A percentile compares a stretch with the other conserved stretches of the same genome.
Conservation (phyloP, 2,329 filamentous ascomycete species). For the Ceratocystis harringtonii region DNA sequence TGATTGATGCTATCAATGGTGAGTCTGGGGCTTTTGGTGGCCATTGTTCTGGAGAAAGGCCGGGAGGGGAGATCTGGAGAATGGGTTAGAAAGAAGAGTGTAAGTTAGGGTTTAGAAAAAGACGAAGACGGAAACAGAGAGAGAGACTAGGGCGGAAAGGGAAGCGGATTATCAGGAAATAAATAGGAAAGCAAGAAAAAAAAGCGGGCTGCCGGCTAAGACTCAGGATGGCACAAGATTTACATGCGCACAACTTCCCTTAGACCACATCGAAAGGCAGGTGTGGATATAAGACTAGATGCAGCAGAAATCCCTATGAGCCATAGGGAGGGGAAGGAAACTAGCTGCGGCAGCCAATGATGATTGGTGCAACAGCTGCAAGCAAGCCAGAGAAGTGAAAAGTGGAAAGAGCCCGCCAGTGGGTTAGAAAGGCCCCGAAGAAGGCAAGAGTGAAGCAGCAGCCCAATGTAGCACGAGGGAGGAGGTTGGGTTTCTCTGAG, state of each 20-base stretch:
- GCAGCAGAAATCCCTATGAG: background rate
- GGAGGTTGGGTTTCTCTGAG: too few species aligned
- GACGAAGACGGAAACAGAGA: background rate
- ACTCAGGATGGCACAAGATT: background rate
- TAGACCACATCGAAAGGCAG: background rate
- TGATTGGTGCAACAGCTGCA: background rate
- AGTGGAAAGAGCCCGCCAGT: background rate
- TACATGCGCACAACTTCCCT: background rate
- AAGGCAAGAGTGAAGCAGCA: background rate
- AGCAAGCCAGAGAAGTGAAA: background rate
- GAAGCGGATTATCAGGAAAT: background rate
- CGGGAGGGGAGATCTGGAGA: slow-evolving; percentile 9
- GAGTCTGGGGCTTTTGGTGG: slow-evolving; percentile 34
- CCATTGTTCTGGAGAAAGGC: slow-evolving; percentile 22
- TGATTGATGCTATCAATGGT: slow-evolving; percentile 84
- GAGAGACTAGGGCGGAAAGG: background rate
- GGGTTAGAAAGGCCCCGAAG: background rate
- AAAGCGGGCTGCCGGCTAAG: background rate
- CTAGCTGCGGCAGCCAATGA: background rate
- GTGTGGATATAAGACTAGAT: background rate
- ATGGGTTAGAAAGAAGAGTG: background rate
- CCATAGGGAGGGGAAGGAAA: background rate
- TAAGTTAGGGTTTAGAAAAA: background rate
- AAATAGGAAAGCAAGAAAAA: background rate
- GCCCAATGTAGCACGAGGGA: background rate